These are phyloP conservation scores for Aspergillus eucalypticola DNA, from an alignment of 2,329 filamentous ascomycete genomes.

Conservation along the genomic window DNA sequence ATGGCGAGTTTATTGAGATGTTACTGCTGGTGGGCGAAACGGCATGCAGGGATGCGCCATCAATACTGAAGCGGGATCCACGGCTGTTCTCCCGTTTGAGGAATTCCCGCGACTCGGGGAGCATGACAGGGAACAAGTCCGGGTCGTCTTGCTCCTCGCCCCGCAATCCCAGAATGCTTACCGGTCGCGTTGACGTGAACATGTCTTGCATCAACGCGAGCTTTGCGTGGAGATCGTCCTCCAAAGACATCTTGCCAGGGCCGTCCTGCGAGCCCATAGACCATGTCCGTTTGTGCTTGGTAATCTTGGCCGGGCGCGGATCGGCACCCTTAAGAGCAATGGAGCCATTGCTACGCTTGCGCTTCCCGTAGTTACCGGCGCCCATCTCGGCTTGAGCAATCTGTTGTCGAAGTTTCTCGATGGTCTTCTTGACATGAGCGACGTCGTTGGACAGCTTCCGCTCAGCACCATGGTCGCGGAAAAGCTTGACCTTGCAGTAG, in stretches of 20 bases:
- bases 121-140: constrained; percentile 44
- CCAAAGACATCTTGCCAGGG: constrained; percentile 42
- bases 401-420: constrained; percentile 94
- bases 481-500: constrained; percentile 96
- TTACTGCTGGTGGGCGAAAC: constrained; percentile 45
- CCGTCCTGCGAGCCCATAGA: constrained; percentile 74
- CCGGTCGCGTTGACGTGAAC: constrained; percentile 47
- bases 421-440: constrained; percentile 91
- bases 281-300: constrained; percentile 92
- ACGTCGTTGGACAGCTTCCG: constrained; percentile 93
- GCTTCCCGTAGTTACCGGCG: constrained; percentile 60
- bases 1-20: constrained; percentile 41
- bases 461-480: constrained; percentile 93
- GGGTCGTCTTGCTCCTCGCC: constrained; percentile 50
- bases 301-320: constrained; percentile 74
- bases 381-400: constrained; percentile 72
- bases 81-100: constrained; percentile 33
- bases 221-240: constrained; percentile 49
- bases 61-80: constrained; percentile 36
- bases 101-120: constrained; percentile 35
- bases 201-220: constrained; percentile 48
- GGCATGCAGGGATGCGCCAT: constrained; percentile 35
- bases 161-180: constrained; percentile 45
- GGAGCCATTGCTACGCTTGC: constrained; percentile 59
- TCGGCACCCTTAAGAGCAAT: constrained; percentile 47